A percentile compares a stretch with the other conserved stretches of the same genome.
Conservation (phyloP, 2,329 filamentous ascomycete species). For the Talaromyces islandicus region DNA sequence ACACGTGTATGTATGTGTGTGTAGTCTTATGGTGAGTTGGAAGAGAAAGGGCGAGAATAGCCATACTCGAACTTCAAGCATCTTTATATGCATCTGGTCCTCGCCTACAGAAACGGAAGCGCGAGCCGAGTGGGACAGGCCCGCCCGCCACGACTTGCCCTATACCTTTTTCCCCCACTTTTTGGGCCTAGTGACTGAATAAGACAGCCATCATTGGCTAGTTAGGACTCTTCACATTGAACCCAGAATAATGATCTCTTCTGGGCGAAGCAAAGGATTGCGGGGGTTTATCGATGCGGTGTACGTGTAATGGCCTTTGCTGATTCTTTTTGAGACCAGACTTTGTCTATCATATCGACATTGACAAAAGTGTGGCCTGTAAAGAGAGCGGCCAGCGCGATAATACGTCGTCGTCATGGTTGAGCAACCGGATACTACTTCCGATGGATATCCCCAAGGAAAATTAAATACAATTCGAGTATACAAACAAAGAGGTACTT, state of each 20-base stretch:
- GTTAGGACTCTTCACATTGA: not conserved
- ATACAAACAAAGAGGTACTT: slow-evolving; percentile 8
- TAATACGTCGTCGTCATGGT: not conserved
- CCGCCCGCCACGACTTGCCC: slow-evolving; percentile 4
- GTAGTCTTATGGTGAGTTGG: not conserved
- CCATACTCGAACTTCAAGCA: not conserved
- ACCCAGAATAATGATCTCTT: not conserved
- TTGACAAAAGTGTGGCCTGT: not conserved
- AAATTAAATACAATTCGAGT: slow-evolving; percentile 9
- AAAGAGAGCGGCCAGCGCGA: not conserved
- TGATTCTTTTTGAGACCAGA: not conserved
- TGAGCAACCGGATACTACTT: not conserved
- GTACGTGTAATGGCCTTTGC: not conserved
- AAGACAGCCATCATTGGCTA: not conserved
- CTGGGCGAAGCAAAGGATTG: not conserved
- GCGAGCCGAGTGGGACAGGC: slow-evolving; percentile 1
- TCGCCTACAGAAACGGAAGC: not conserved
- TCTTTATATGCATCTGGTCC: not conserved
- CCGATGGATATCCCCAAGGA: slow-evolving; percentile 1
- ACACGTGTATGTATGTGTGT: not conserved
- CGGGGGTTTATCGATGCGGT: not conserved
- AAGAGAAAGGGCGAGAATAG: not conserved
- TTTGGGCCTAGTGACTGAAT: not conserved
- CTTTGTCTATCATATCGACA: not conserved
- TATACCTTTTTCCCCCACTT: not conserved